Conservation (phyloP, 805 yeast genomes). For the Cyberlindnera meyerae region DNA sequence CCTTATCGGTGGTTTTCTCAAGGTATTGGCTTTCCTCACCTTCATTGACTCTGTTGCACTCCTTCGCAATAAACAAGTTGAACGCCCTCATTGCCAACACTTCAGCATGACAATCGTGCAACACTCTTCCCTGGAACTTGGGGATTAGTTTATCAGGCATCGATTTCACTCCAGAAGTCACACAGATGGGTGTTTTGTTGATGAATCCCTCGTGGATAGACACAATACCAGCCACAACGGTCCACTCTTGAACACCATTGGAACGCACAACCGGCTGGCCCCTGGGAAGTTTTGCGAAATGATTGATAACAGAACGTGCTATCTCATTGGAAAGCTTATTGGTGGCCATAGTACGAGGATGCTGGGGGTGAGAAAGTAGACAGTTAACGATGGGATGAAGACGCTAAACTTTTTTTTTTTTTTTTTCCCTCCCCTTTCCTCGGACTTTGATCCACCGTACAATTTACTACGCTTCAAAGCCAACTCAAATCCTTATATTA, state of each 20-base stretch:
- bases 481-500: constrained; percentile 1
- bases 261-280: constrained; percentile 61
- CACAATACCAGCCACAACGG: constrained; percentile 74
- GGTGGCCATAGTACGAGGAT: too few relatives aligned
- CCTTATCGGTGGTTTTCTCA: constrained; percentile 1
- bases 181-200: constrained; percentile 12
- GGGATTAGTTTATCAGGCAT: constrained; percentile 48
- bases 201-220: constrained; percentile 25
- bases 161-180: constrained; percentile 83
- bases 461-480: too few relatives aligned
- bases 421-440: constrained; percentile 1
- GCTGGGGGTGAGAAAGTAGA: too few relatives aligned
- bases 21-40: constrained; percentile 12
- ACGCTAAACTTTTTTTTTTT: neutral
- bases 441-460: neutral
- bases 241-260: constrained; percentile 74
- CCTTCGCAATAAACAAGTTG: constrained; percentile 35
- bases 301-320: constrained; percentile 4
- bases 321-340: constrained; percentile 6
- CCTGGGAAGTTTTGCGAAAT: constrained; percentile 10
- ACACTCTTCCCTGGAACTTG: constrained; percentile 49
- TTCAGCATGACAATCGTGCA: constrained; percentile 94
- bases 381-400: too few relatives aligned
- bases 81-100: constrained; percentile 66
- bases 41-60: constrained; percentile 8